Percentiles rank a stretch among this genome's conserved stretches.
Evolutionary conservation across 495 filamentous ascomycete species (phyloP).

Genomic region (Friedmanniomyces endolithicus): DNA sequence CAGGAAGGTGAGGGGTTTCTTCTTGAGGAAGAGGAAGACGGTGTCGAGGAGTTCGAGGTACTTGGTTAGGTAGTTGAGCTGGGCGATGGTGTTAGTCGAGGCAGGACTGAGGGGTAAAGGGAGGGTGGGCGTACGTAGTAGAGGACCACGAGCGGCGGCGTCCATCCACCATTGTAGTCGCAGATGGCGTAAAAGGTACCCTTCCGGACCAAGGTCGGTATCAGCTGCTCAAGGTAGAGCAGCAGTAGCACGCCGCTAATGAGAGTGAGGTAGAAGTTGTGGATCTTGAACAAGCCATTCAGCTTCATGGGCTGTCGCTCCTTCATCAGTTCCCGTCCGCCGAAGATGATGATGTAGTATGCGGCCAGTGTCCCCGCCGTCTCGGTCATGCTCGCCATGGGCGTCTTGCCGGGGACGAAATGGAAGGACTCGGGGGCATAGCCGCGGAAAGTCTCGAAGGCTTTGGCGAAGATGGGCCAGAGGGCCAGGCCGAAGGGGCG

Average conservation of each 20-base stretch:
- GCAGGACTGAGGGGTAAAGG: not conserved
- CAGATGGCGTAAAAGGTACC: conserved; percentile 67
- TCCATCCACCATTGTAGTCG: conserved; percentile 61
- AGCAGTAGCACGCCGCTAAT: conserved; percentile 55
- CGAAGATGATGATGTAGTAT: conserved; percentile 67
- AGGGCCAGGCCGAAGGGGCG: conserved; percentile 81
- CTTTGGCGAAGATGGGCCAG: conserved; percentile 90
- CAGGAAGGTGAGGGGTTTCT: conserved; percentile 78
- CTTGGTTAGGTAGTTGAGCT: conserved; percentile 79
- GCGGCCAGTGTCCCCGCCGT: conserved; percentile 49
- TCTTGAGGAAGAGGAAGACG: conserved; percentile 72
- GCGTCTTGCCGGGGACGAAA: conserved; percentile 53
- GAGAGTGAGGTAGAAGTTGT: conserved; percentile 67
- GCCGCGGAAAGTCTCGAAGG: conserved; percentile 59
- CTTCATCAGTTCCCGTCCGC: conserved; percentile 62
- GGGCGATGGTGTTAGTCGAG: not conserved
- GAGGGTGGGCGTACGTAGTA: conserved; percentile 55
- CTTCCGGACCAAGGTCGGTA: conserved; percentile 52
- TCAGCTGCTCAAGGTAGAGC: conserved; percentile 61
- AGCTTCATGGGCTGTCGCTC: conserved; percentile 55
- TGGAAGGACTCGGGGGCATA: conserved; percentile 58
- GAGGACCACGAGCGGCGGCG: conserved; percentile 57
- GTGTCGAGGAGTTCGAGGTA: conserved; percentile 74
- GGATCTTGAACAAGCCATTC: conserved; percentile 57
- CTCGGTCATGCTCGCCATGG: conserved; percentile 58